Evolutionary conservation across 352 stramenopile species (phyloP), one percentile per base, ranked within the genome.

Genomic region (Pythium catenulatum): DNA sequence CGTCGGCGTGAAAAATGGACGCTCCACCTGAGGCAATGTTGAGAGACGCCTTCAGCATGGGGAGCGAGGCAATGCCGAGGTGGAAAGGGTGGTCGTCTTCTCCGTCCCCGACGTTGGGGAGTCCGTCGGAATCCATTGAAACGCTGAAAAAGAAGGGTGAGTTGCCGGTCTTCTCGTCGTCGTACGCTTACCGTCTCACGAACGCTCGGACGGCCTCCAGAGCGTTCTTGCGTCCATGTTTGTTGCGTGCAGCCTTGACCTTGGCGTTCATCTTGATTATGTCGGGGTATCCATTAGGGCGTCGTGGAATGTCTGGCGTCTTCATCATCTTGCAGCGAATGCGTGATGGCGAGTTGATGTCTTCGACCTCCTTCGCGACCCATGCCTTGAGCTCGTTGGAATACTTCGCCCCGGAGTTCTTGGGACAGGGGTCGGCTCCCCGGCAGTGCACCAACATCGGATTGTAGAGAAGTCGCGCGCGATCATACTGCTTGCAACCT

Each of bases 61-160:
- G 36, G 11, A 73, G 37, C 27, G 37, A 73, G 3, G 58, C 14
- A 21, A 69, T 45, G 3, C 41, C 14, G 9, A 69, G 17, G 17
- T 69, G 45, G 34, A 73, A 73, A n/a, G 34, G 37, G 11, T 54
- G 37, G 37, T 73, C 63, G 63, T 73, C 36, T 50, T 52, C 63
- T 54, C 36, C 19, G 27, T 73, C 63, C 19, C 63, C 39, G 34
- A 54, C 19, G 27, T 73, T 54, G 27, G 36, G 63, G 25, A 73
- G 45, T 13, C 58, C 58, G 30, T 69, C 30, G 8, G 27, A 27
- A 45, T 69, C 58, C 58, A 25, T 23, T 25, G 41, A 19, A 3
- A 34, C 45, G 2, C 58, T 34, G 30, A 69, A 30, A 13, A 69
- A 30, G 58, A 69, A 69, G 5, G 58, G 58, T 25, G 27, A n/a